phyloP scores from a whole-genome alignment of 2,329 filamentous ascomycete species.

The Hirsutella minnesotensis region DNA sequence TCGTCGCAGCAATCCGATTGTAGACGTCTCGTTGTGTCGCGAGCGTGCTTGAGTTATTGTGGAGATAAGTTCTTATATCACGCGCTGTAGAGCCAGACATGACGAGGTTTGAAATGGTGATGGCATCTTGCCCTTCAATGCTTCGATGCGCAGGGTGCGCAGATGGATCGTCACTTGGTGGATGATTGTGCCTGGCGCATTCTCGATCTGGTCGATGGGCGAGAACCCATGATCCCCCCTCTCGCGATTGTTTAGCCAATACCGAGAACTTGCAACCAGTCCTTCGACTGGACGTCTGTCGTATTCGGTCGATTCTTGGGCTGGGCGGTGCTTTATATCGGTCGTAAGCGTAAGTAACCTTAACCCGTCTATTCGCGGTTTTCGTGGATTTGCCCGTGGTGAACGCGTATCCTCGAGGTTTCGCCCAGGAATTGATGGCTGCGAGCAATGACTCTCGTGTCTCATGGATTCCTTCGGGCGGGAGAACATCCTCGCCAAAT shows the following conservation, averaged over 20 bases:
- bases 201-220: background rate
- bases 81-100: too few species aligned
- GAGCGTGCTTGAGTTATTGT: too few species aligned
- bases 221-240: background rate
- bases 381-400: too few species aligned
- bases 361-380: too few species aligned
- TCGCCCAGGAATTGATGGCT: too few species aligned
- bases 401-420: too few species aligned
- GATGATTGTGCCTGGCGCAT: background rate
- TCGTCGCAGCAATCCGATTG: slow-evolving; percentile 9
- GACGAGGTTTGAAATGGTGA: too few species aligned
- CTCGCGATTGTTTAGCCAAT: background rate
- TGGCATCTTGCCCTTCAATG: background rate
- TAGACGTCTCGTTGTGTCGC: slow-evolving; percentile 10
- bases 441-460: too few species aligned
- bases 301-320: background rate
- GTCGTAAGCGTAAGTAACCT: background rate
- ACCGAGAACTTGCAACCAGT: background rate
- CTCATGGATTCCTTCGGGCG: too few species aligned
- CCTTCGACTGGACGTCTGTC: background rate
- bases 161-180: background rate
- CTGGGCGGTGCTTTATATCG: background rate
- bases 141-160: background rate
- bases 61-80: too few species aligned
- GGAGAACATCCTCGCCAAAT: too few species aligned